These are phyloP conservation scores for Cytospora chrysosperma DNA, from an alignment of 2,329 filamentous ascomycete genomes.

Conservation along the genomic window DNA sequence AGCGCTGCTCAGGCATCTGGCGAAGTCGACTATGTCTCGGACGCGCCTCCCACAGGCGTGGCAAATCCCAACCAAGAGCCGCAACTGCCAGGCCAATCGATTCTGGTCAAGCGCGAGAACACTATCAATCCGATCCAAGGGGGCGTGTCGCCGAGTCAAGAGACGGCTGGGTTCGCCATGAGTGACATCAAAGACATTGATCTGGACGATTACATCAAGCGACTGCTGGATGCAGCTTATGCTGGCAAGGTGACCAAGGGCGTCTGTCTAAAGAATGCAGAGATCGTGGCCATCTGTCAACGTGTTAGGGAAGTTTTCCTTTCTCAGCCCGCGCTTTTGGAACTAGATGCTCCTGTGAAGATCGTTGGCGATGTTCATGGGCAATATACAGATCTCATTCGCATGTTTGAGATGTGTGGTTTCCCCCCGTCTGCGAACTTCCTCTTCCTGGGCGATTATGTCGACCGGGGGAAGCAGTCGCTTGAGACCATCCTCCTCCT, in stretches of 20 bases:
- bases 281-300: slow-evolving; percentile 91
- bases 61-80: slow-evolving; percentile 56
- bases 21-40: slow-evolving; percentile 92
- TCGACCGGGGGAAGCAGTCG: slow-evolving; percentile 93
- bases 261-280: slow-evolving; percentile 94
- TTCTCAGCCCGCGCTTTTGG: slow-evolving; percentile 86
- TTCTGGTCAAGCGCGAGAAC: slow-evolving; percentile 79
- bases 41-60: slow-evolving; percentile 73
- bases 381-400: slow-evolving; percentile 92
- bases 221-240: slow-evolving; percentile 90
- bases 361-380: slow-evolving; percentile 97
- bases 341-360: slow-evolving; percentile 93
- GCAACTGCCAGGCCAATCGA: slow-evolving; percentile 80
- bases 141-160: slow-evolving; percentile 48
- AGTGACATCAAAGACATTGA: slow-evolving; percentile 89
- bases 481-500: slow-evolving; percentile 91
- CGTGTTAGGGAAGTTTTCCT: slow-evolving; percentile 86
- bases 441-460: slow-evolving; percentile 92
- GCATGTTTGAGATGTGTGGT: slow-evolving; percentile 98
- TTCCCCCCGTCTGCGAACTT: slow-evolving; percentile 92
- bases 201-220: slow-evolving; percentile 94
- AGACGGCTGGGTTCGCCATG: slow-evolving; percentile 67
- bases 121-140: slow-evolving; percentile 64
- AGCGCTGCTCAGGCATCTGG: slow-evolving; percentile 78
- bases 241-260: slow-evolving; percentile 97